Percentiles rank a stretch among this genome's conserved stretches.
Conservation (phyloP, 306 rosid species). For the Pyrus betulifolia region DNA sequence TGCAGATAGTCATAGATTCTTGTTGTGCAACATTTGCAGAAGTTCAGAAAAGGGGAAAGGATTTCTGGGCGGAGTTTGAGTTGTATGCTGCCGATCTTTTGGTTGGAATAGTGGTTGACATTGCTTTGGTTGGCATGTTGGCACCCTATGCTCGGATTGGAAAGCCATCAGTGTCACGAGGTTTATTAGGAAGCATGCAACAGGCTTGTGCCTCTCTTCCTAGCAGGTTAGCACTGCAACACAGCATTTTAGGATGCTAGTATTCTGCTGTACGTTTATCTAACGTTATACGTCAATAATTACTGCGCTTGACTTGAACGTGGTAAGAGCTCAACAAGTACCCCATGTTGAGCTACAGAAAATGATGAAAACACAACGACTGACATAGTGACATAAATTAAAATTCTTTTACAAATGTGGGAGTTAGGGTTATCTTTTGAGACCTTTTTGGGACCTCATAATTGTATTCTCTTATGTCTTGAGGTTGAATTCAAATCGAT, state of each 20-base stretch:
- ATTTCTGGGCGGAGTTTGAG: constrained; percentile 91
- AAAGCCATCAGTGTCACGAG: constrained; percentile 50
- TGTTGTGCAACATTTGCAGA: constrained; percentile 97
- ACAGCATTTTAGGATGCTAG: neutral
- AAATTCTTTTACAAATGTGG: neutral
- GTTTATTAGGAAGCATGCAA: constrained; percentile 68
- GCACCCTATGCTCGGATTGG: constrained; percentile 93
- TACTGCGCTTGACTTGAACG: neutral
- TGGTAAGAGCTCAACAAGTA: neutral
- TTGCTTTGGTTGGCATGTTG: constrained; percentile 82
- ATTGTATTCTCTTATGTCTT: neutral
- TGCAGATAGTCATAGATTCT: constrained; percentile 83
- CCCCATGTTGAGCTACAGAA: neutral
- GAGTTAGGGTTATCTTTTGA: neutral
- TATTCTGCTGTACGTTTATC: neutral
- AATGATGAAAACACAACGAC: neutral
- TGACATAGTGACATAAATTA: neutral
- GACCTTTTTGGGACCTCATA: neutral
- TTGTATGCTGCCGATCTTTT: constrained; percentile 84
- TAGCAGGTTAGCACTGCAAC: constrained; percentile 53
- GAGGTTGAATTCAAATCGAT: neutral
- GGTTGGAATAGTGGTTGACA: constrained; percentile 82
- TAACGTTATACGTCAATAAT: neutral
- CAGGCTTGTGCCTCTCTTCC: constrained; percentile 76
- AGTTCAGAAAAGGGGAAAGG: constrained; percentile 80